Percentiles rank a stretch among this genome's conserved stretches.
Evolutionary conservation across 805 yeast genomes (phyloP).

Genomic region (Candida montana): DNA sequence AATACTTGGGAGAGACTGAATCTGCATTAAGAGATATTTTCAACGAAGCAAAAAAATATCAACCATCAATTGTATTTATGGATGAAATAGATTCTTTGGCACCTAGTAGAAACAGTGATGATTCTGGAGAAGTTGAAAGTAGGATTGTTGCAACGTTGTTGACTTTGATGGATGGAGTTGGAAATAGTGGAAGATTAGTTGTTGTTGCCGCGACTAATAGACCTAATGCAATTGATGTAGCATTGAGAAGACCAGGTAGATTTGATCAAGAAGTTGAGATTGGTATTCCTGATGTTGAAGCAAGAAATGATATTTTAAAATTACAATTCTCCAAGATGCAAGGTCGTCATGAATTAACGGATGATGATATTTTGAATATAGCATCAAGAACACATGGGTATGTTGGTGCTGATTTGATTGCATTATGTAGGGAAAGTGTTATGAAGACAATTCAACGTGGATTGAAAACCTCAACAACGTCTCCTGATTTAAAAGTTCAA

Average conservation of each 20-base stretch:
- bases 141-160: constrained; percentile 85
- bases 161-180: constrained; percentile 77
- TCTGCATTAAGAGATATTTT: constrained; percentile 75
- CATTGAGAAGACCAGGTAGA: constrained; percentile 80
- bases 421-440: constrained; percentile 83
- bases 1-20: constrained; percentile 93
- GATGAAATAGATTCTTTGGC: constrained; percentile 94
- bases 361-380: constrained; percentile 51
- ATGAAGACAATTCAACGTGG: constrained; percentile 74
- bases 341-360: constrained; percentile 44
- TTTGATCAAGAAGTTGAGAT: constrained; percentile 87
- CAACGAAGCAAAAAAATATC: constrained; percentile 76
- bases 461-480: constrained; percentile 27
- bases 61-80: constrained; percentile 82
- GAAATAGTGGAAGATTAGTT: constrained; percentile 58
- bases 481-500: constrained; percentile 40
- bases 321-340: constrained; percentile 49
- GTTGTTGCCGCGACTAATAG: constrained; percentile 71
- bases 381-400: constrained; percentile 90
- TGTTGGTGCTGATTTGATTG: constrained; percentile 93
- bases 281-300: constrained; percentile 84
- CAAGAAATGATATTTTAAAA: constrained; percentile 65
- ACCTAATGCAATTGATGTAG: constrained; percentile 64
- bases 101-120: constrained; percentile 79
- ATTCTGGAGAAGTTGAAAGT: constrained; percentile 84